phyloP scores from a whole-genome alignment of 257 asterid genomes.

The Primulina eburnea region DNA sequence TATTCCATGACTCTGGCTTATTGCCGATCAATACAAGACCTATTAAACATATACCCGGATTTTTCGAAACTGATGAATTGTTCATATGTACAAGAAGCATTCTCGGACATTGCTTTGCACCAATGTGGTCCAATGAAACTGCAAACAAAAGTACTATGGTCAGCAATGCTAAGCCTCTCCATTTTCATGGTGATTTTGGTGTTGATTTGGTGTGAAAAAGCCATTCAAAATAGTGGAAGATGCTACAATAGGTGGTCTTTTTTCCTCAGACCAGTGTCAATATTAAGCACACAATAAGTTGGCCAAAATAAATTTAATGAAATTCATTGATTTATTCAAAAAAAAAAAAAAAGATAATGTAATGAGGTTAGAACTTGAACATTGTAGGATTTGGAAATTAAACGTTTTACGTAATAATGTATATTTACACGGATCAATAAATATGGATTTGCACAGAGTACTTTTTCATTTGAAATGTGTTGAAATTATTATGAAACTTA shows the following conservation, averaged over 20 bases:
- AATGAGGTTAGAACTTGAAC: not conserved
- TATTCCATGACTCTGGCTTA: slow-evolving; percentile 38
- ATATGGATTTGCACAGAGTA: too few relatives aligned
- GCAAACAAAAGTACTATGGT: slow-evolving; percentile 36
- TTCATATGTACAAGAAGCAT: slow-evolving; percentile 38
- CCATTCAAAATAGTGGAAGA: slow-evolving; percentile 38
- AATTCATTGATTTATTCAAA: not conserved
- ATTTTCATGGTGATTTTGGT: slow-evolving; percentile 39
- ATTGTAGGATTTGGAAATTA: too few relatives aligned
- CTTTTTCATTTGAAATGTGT: too few relatives aligned
- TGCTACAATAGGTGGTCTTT: slow-evolving; percentile 31
- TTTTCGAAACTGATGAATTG: slow-evolving; percentile 38
- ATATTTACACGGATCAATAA: too few relatives aligned
- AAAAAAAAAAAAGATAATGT: not conserved
- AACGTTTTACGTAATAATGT: too few relatives aligned
- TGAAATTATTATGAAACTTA: too few relatives aligned
- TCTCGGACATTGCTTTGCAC: slow-evolving; percentile 30
- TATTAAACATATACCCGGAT: slow-evolving; percentile 47
- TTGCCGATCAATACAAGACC: slow-evolving; percentile 38
- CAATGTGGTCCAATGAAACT: slow-evolving; percentile 47
- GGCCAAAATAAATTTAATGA: slow-evolving; percentile 2
- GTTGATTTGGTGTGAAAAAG: slow-evolving; percentile 37
- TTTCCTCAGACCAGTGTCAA: slow-evolving; percentile 23
- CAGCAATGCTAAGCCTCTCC: slow-evolving; percentile 45
- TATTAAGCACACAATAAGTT: not conserved